Evolutionary conservation across 2,329 filamentous ascomycete genomes (phyloP).

Genomic region (Aspergillus niger): DNA sequence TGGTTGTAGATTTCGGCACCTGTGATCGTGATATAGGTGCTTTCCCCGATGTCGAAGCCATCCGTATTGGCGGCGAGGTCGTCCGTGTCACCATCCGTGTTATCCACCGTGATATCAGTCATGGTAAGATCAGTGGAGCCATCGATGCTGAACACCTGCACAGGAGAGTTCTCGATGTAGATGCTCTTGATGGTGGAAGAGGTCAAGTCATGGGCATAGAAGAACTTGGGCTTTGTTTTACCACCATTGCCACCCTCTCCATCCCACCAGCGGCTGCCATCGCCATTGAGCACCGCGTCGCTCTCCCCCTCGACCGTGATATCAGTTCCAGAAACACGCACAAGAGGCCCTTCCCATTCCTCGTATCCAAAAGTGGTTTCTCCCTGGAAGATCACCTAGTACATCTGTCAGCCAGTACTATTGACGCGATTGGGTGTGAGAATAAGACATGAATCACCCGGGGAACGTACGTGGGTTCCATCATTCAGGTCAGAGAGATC

Average conservation of each 20-base stretch:
- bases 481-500: not conserved
- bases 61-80: constrained; percentile 56
- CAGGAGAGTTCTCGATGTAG: constrained; percentile 40
- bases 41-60: constrained; percentile 41
- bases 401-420: not conserved
- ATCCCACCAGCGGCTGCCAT: constrained; percentile 63
- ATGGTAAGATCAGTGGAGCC: constrained; percentile 54
- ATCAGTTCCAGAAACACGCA: constrained; percentile 60
- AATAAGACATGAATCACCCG: not conserved
- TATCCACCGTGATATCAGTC: constrained; percentile 58
- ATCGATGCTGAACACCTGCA: constrained; percentile 41
- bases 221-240: constrained; percentile 68
- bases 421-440: not conserved
- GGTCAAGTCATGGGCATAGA: constrained; percentile 48
- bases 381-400: constrained; percentile 62
- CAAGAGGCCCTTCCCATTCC: constrained; percentile 65
- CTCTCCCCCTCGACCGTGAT: constrained; percentile 56
- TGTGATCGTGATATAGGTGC: constrained; percentile 52
- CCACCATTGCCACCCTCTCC: constrained; percentile 61
- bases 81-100: constrained; percentile 54
- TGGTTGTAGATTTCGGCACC: constrained; percentile 59
- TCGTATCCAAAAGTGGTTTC: constrained; percentile 67
- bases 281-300: constrained; percentile 58
- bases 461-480: not conserved
- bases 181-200: constrained; percentile 37